Base-by-base conservation (phyloP, 495 filamentous ascomycete species). In the Collariella sp. region DNA sequence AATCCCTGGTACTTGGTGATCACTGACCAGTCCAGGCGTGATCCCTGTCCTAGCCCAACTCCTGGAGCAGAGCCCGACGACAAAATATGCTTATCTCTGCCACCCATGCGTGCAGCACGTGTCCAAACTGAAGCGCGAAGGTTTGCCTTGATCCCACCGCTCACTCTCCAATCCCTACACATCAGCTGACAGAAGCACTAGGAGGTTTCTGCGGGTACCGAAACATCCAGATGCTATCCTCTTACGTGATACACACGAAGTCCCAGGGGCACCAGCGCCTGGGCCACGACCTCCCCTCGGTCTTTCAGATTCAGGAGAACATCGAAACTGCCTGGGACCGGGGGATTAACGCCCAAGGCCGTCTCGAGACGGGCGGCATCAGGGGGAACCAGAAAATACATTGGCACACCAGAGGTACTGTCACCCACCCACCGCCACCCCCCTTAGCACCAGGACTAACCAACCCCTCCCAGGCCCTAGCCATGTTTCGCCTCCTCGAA, bases 171-270 rank as follows among this genome's bases (percentile, higher is more conserved):
- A 10, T 22, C 2, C 10, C 4, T 3, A 1, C 5, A 2, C 15
- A 16, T 3, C 19, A 6, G 43, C 23, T 59, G n/a, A 48, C 19
- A 3, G 12, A 19, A 29, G 22, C 46, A 23, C 7, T 10, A 75
- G 86, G 91, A 33, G 88, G 89, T 1, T 98, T 97, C 70, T 98
- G 93, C 69, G 93, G 93, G n/a, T 98, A 96, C 62, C 78, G 93
- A 10, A 98, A 96, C 66, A 95, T 96, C 38, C 93, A 98, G 62
- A 95, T 96, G 89, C 64, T 96, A 54, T 72, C 84, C 16, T 91
- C 90, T 3, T 91, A 87, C 65, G 79, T 97, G 33, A 76, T 80
- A 45, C 76, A 76, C 29, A 68, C 81, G 7, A 64, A 73, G 38
- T 71, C 72, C 22, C 70, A 74, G 15, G 87, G 86, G 5, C 67